Base-by-base conservation (phyloP, 1,284 basidiomycete species). In the Irpex lacteus region DNA sequence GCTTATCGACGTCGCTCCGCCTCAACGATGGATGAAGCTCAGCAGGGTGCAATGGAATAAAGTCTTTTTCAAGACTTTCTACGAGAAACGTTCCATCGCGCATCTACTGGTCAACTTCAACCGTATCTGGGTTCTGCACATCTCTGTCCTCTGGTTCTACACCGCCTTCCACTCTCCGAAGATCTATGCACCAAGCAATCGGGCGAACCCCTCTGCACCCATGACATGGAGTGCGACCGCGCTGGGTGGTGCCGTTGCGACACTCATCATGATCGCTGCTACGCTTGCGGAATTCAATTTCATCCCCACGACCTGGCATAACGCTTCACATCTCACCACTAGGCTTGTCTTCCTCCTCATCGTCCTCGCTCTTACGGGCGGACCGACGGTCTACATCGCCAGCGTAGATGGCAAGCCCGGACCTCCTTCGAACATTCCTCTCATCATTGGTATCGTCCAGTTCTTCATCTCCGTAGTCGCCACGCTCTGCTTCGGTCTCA, bases 231-330 rank as follows among this genome's bases (percentile, higher is more conserved):
- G 94, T n/a, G 94, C 94, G 56, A 87, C 89, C 32, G 96, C 94
- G 8, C 84, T 98, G 6, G 96, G 96, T 63, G 96, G 96, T 64
- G 92, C 90, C 9, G 94, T 98, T 62, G 88, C 95, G 3, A 94
- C 94, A 8, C 63, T 87, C 61, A 96, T 98, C 81, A 96, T 96
- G 95, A 90, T 97, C 67, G 76, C 84, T 60, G 96, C 96, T 36
- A 98, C 96, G 13, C 76, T 96, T 34, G 92, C 93, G 69, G 96
- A 98, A 77, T 97, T 96, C 75, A 87, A 90, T 64, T 96, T 96
- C 80, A 96, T 97, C 68, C 96, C 96, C n/a, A 96, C 95, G 1
- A 96, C 93, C 15, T 98, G 96, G 96, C 94, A 97, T 78, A 98
- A 98, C 75, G 95, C 95, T 18, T 94, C 94, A 2, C 96, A 98